Evolutionary conservation across 2,329 filamentous ascomycete genomes (phyloP).

Genomic region (Monosporascus sp.): DNA sequence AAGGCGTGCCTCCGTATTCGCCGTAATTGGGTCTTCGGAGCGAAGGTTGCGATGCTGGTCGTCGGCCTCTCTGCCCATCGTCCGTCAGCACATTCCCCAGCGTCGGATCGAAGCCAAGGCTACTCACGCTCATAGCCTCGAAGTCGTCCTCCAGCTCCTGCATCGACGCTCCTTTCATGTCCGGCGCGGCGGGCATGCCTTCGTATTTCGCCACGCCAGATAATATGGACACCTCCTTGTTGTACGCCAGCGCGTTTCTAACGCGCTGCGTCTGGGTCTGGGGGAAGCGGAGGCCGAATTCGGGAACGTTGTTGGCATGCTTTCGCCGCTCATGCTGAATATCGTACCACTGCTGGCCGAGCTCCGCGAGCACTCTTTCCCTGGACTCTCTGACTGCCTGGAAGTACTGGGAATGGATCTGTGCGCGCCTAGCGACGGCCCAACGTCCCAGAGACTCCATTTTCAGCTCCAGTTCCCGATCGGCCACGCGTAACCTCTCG

Average conservation of each 20-base stretch:
- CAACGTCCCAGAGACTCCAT: conserved; percentile 67
- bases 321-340: conserved; percentile 85
- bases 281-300: conserved; percentile 78
- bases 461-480: conserved; percentile 68
- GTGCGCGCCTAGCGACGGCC: conserved; percentile 75
- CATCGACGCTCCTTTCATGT: conserved; percentile 66
- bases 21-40: conserved; percentile 35
- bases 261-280: conserved; percentile 72
- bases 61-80: conserved; percentile 23
- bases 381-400: conserved; percentile 79
- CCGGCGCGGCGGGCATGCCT: conserved; percentile 92
- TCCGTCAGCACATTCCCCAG: conserved; percentile 7
- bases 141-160: conserved; percentile 82
- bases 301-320: conserved; percentile 69
- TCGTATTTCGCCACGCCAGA: conserved; percentile 91
- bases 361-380: conserved; percentile 70
- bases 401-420: conserved; percentile 86
- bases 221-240: conserved; percentile 87
- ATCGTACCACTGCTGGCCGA: conserved; percentile 88
- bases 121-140: conserved; percentile 78
- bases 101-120: background rate
- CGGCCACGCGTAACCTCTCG: conserved; percentile 72
- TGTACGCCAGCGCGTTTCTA: conserved; percentile 83
- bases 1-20: conserved; percentile 43
- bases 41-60: conserved; percentile 29